Percentiles rank a stretch among this genome's conserved stretches.
These are phyloP conservation scores for Fusarium sp. DNA, from an alignment of 2,329 filamentous ascomycete genomes.

Conservation along the genomic window DNA sequence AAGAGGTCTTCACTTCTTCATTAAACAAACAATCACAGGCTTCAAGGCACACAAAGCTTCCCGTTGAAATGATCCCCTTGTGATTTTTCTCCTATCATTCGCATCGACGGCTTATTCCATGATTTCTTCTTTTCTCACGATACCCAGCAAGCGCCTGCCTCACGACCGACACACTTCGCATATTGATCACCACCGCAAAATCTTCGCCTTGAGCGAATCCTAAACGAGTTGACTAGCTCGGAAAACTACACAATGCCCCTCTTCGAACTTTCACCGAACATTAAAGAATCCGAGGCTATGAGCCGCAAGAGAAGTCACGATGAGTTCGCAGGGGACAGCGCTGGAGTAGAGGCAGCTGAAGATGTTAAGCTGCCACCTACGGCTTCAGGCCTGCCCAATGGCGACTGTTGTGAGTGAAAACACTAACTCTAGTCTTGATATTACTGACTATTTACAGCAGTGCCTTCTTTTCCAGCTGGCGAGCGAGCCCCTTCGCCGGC, in stretches of 20 bases:
- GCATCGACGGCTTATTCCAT: slow-evolving; percentile 24
- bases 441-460: slow-evolving; percentile 42
- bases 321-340: slow-evolving; percentile 58
- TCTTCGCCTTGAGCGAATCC: slow-evolving; percentile 2
- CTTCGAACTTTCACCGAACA: slow-evolving; percentile 63
- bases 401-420: slow-evolving; percentile 46
- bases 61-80: slow-evolving; percentile 18
- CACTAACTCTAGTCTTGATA: too few species aligned
- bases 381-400: slow-evolving; percentile 36
- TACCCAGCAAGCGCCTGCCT: slow-evolving; percentile 20
- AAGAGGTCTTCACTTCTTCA: slow-evolving; percentile 21
- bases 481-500: slow-evolving; percentile 51
- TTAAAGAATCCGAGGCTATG: slow-evolving; percentile 61
- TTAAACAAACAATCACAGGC: slow-evolving; percentile 9
- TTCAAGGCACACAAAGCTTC: not conserved
- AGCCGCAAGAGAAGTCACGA: slow-evolving; percentile 64
- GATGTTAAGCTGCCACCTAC: slow-evolving; percentile 41
- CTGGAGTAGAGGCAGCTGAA: slow-evolving; percentile 44
- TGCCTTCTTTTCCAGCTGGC: slow-evolving; percentile 44
- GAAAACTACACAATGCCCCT: slow-evolving; percentile 61
- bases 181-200: not conserved
- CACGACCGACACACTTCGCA: slow-evolving; percentile 7
- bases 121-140: slow-evolving; percentile 24
- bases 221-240: slow-evolving; percentile 18
- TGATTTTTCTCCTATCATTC: slow-evolving; percentile 3